Evolutionary conservation across 345 rosid genomes (phyloP).

Genomic region (Anastatica hierochuntica): DNA sequence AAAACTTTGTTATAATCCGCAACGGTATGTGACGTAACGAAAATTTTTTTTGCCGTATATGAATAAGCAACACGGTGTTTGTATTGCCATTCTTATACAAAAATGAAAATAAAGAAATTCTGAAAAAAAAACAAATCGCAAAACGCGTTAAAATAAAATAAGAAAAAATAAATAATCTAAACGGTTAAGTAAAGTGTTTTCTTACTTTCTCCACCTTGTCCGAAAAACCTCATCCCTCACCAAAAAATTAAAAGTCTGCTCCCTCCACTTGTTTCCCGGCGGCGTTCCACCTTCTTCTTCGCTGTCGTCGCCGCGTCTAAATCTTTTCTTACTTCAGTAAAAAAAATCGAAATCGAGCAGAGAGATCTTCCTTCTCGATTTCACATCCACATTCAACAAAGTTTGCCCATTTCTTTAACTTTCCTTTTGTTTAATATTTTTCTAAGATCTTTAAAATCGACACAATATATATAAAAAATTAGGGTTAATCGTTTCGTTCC

Average conservation of each 20-base stretch:
- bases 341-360: not conserved
- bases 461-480: not conserved
- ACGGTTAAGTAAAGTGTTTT: not conserved
- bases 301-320: constrained; percentile 9
- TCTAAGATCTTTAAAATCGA: constrained; percentile 3
- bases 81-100: too few relatives aligned
- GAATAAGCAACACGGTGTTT: too few relatives aligned
- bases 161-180: not conserved
- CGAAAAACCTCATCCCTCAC: constrained; percentile 8
- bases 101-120: too few relatives aligned
- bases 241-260: not conserved
- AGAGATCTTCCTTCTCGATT: constrained; percentile 6
- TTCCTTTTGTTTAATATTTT: not conserved
- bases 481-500: constrained; percentile 2
- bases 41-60: too few relatives aligned
- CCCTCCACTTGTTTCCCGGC: constrained; percentile 12
- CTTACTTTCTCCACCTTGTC: constrained; percentile 11
- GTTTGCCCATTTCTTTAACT: not conserved
- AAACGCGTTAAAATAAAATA: too few relatives aligned
- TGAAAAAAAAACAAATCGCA: too few relatives aligned
- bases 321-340: not conserved
- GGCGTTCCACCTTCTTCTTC: constrained; percentile 3
- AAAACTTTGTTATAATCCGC: too few relatives aligned
- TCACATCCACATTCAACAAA: not conserved
- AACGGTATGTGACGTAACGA: too few relatives aligned